phyloP scores from a whole-genome alignment of 768 basidiomycete genomes.

The Calvatia gigantea region DNA sequence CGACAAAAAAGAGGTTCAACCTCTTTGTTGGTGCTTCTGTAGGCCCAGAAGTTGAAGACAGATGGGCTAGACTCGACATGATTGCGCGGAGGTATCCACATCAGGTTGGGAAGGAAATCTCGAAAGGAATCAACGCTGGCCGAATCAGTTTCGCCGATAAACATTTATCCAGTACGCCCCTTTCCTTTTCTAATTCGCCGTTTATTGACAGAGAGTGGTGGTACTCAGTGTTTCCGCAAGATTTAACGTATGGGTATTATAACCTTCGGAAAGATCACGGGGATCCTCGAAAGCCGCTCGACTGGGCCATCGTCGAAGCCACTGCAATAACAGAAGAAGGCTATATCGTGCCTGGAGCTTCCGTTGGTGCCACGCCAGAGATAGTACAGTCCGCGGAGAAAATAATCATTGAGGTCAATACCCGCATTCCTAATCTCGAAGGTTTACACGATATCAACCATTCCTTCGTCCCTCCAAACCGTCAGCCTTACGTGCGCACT shows the following conservation, averaged over 20 bases:
- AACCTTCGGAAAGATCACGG: conserved; percentile 39
- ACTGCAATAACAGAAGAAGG: conserved; percentile 48
- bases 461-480: conserved; percentile 37
- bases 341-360: conserved; percentile 43
- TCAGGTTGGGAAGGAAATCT: conserved; percentile 45
- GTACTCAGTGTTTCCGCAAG: conserved; percentile 44
- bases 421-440: conserved; percentile 40
- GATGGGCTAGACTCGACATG: conserved; percentile 47
- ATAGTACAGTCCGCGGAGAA: conserved; percentile 45
- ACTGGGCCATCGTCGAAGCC: conserved; percentile 50
- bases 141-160: conserved; percentile 46
- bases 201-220: background rate
- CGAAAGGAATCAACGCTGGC: conserved; percentile 46
- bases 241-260: conserved; percentile 46
- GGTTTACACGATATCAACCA: conserved; percentile 48
- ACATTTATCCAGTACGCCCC: conserved; percentile 40
- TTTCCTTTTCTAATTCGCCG: background rate
- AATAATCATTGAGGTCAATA: conserved; percentile 50
- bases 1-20: conserved; percentile 43
- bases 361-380: conserved; percentile 45
- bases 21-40: conserved; percentile 46
- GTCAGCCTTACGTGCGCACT: conserved; percentile 36
- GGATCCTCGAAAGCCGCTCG: conserved; percentile 38
- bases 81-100: conserved; percentile 44
- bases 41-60: conserved; percentile 46